A percentile compares a stretch with the other conserved stretches of the same genome.
These are phyloP conservation scores for Verbascum thapsus DNA, from an alignment of 257 asterid genomes.

Conservation along the genomic window DNA sequence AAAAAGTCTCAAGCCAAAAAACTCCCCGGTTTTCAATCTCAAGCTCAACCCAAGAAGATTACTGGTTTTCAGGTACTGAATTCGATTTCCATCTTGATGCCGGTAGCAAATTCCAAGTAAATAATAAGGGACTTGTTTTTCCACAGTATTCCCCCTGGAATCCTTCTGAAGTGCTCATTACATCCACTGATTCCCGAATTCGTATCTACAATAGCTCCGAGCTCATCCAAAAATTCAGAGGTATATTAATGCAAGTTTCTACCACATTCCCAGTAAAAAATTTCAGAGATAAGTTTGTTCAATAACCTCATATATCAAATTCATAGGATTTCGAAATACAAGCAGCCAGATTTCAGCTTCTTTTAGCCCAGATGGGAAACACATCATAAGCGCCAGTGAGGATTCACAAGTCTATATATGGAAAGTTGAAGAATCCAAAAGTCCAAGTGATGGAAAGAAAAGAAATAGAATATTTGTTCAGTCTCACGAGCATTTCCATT, in stretches of 20 bases:
- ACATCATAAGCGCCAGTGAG: constrained; percentile 84
- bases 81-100: constrained; percentile 12
- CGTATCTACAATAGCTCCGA: constrained; percentile 67
- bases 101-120: not conserved
- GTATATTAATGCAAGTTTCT: constrained; percentile 32
- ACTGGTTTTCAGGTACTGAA: constrained; percentile 83
- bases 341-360: constrained; percentile 89
- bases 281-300: constrained; percentile 22
- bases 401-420: constrained; percentile 83
- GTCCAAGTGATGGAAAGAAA: constrained; percentile 42
- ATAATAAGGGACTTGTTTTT: constrained; percentile 3
- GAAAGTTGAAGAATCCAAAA: constrained; percentile 62
- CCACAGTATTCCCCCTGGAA: constrained; percentile 72
- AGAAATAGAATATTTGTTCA: constrained; percentile 39
- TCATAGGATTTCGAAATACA: constrained; percentile 76
- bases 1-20: constrained; percentile 59
- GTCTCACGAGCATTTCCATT: constrained; percentile 73
- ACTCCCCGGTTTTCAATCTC: constrained; percentile 64
- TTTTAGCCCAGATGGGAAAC: constrained; percentile 68
- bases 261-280: constrained; percentile 23
- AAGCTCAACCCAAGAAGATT: constrained; percentile 50
- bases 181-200: constrained; percentile 83
- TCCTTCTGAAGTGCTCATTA: constrained; percentile 68
- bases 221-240: constrained; percentile 68
- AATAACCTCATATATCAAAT: not conserved